A percentile compares a stretch with the other conserved stretches of the same genome.
Conservation (phyloP, 73 alveolate species). For the Paramecium tetraurelia region DNA sequence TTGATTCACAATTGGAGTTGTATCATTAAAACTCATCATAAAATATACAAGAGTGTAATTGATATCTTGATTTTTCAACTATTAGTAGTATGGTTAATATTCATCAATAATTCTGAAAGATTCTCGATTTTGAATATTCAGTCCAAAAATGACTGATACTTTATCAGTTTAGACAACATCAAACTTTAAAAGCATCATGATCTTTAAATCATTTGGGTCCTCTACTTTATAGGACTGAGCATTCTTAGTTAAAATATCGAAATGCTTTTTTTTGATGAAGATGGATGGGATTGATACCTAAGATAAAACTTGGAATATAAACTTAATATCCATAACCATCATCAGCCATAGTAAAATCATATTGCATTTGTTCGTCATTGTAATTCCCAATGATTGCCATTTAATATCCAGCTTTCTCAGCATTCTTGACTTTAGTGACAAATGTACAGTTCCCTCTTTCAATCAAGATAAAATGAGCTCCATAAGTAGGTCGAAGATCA, state of each 20-base stretch:
- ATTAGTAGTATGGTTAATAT: neutral
- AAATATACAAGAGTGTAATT: neutral
- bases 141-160: neutral
- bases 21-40: neutral
- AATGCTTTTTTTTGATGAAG: neutral
- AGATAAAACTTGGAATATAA: neutral
- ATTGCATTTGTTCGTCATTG: conserved; percentile 29
- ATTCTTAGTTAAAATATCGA: neutral
- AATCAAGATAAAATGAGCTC: conserved; percentile 27
- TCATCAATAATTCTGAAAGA: neutral
- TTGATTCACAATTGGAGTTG: neutral
- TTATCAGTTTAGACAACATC: neutral
- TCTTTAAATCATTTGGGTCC: neutral
- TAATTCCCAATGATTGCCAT: conserved; percentile 67
- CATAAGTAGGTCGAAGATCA: neutral
- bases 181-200: neutral
- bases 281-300: conserved; percentile 33
- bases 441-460: conserved; percentile 75
- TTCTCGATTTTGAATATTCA: neutral
- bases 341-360: conserved; percentile 69
- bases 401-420: conserved; percentile 67
- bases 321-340: conserved; percentile 67
- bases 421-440: conserved; percentile 73
- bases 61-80: neutral
- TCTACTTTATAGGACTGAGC: neutral